Evolutionary conservation across 345 rosid genomes (phyloP).

Genomic region (Bretschneidera sinensis): DNA sequence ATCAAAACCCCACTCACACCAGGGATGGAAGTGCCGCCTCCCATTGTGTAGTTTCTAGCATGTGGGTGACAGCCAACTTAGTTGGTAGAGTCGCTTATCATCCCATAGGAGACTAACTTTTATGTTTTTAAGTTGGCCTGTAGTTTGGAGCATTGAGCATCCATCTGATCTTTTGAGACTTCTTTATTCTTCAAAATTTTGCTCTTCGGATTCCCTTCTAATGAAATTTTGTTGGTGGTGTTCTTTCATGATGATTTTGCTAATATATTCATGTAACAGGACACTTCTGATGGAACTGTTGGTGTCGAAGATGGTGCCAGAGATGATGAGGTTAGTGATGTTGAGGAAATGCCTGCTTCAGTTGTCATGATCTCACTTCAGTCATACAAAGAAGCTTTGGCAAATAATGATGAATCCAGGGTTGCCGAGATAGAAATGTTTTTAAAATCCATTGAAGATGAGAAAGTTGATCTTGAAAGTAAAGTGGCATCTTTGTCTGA

Average conservation of each 20-base stretch:
- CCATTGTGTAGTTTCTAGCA: too few relatives aligned
- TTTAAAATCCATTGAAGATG: conserved; percentile 65
- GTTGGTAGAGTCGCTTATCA: too few relatives aligned
- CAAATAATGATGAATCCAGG: conserved; percentile 49
- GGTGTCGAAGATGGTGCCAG: conserved; percentile 33
- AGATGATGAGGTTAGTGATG: conserved; percentile 32
- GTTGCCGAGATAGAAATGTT: conserved; percentile 64
- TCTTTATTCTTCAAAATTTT: too few relatives aligned
- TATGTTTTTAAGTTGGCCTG: too few relatives aligned
- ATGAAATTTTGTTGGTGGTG: too few relatives aligned
- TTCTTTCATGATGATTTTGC: not conserved
- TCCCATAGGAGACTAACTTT: too few relatives aligned
- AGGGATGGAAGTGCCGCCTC: too few relatives aligned
- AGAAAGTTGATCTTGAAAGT: conserved; percentile 46
- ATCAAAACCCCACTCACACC: too few relatives aligned
- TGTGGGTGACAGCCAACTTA: too few relatives aligned
- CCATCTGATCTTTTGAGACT: not conserved
- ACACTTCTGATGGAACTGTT: conserved; percentile 47
- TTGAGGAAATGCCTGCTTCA: conserved; percentile 51
- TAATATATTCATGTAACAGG: conserved; percentile 45
- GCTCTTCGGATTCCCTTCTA: too few relatives aligned
- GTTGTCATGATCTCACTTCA: conserved; percentile 38
- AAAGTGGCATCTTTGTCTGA: conserved; percentile 54
- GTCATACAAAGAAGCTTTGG: conserved; percentile 68
- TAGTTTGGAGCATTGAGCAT: not conserved